Conservation (phyloP, 2,329 filamentous ascomycete genomes). For the Alternaria sp. region DNA sequence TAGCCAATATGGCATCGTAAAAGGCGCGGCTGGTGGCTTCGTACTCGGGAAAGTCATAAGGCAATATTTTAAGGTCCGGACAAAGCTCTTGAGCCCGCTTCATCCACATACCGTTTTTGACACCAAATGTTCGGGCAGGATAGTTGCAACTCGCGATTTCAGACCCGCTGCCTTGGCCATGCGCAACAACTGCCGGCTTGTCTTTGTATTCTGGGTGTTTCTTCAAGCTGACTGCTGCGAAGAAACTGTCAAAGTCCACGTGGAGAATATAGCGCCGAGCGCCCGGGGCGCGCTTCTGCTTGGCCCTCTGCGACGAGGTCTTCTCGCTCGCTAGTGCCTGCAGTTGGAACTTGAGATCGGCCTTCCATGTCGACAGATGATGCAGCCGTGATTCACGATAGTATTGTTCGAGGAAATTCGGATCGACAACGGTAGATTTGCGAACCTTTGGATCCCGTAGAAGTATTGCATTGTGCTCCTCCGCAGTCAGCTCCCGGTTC, state of each 20-base stretch:
- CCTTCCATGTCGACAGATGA: conserved; percentile 96
- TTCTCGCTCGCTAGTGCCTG: conserved; percentile 80
- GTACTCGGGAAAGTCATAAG: conserved; percentile 94
- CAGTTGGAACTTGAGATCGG: conserved; percentile 86
- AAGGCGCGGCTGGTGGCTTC: conserved; percentile 89
- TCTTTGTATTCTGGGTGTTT: conserved; percentile 75
- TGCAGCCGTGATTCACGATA: conserved; percentile 95
- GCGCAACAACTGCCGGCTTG: conserved; percentile 87
- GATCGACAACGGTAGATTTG: conserved; percentile 90
- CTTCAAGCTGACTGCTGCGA: conserved; percentile 88
- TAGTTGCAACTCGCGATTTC: conserved; percentile 99
- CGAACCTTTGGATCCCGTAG: conserved; percentile 83
- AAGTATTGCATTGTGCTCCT: conserved; percentile 88
- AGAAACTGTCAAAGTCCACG: conserved; percentile 98
- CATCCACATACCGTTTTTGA: conserved; percentile 99
- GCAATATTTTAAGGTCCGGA: conserved; percentile 84
- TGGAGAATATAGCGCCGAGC: conserved; percentile 85
- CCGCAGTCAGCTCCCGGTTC: conserved; percentile 69
- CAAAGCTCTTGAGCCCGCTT: conserved; percentile 83
- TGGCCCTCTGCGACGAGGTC: conserved; percentile 56
- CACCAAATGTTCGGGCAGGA: conserved; percentile 79
- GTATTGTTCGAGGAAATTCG: conserved; percentile 90
- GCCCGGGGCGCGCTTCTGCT: conserved; percentile 64
- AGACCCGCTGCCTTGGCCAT: conserved; percentile 81
- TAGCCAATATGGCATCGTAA: conserved; percentile 80